Base-by-base conservation (phyloP, 169 alveolate species). In the Plasmodium sp. region DNA sequence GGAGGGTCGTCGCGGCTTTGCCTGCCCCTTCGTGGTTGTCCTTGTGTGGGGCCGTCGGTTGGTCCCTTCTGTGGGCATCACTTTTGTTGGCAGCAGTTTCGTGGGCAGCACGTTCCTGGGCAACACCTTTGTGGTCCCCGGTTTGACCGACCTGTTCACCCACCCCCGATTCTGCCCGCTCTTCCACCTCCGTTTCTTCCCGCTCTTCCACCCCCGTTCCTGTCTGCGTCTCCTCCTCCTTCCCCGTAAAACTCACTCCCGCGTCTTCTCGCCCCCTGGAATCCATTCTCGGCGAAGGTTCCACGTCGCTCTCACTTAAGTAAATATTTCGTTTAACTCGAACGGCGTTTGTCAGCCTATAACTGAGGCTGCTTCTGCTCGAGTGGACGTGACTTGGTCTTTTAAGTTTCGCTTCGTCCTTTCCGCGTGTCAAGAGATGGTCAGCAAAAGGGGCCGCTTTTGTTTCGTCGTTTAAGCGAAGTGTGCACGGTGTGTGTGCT, bases 281-380 rank as follows among this genome's bases (percentile, higher is more conserved):
- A 39, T 43, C 84, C 84, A 80, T 80, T 0, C 22, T 22, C 39
- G 36, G 81, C 41, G 77, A 79, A 41, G 33, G 77, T 33, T 48
- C 71, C 62, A 85, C 81, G 51, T 43, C 39, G 41, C 58, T 85
- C 5, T 39, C 71, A 54, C 33, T 39, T 7, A 77, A 56, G 33
- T 85, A n/a, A 16, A 85, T 74, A 16, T 74, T 56, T 34, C 93
- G 86, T 27, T 85, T 85, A 5, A 79, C 71, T 18, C 62, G 84
- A 75, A 75, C 45, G 7, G 54, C 3, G 6, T 79, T 75, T 85
- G n/a, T 77, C 56, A 85, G n/a, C 62, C 67, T 85, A 27, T 85
- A 83, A 51, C 62, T 74, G 43, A 84, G 56, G 48, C 93, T 84
- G 43, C 93, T 84, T 84, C 22, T 36, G 27, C 16, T 36, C 43